Base-by-base conservation (phyloP, 1,284 basidiomycete genomes). In the Ganoderma boninense region DNA sequence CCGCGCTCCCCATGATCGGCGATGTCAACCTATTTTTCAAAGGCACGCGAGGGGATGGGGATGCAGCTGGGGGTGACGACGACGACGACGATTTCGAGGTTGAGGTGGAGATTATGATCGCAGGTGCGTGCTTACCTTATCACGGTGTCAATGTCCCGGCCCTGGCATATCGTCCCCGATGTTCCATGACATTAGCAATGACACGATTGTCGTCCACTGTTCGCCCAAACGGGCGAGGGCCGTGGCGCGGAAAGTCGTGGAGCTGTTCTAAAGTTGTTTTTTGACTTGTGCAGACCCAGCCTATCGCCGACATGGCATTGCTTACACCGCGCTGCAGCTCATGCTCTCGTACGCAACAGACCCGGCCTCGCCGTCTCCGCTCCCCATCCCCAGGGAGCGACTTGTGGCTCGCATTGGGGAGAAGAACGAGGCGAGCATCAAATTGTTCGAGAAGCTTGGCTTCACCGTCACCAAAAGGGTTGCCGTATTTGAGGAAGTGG, bases 1-100 rank as follows among this genome's bases (percentile, higher is more conserved):
- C 75, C n/a, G 68, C 79, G 5, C 84, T 90, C 29, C 87, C 85
- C 13, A 97, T 98, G 96, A 86, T 95, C 18, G 97, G 97, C 42
- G 97, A 98, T 78, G 95, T 97, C 54, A 98, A 98, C 79, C 82
- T 98, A 38, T 98, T 98, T 80, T 82, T 98, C 67, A 92, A 92
- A 32, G 89, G 90, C 44, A 77, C 82, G 16, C 79, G 81, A 4
- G 75, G 83, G 40, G 80, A 23, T 4, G 10, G 20, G 20, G 46
- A 49, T 8, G n/a, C 10, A 8, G 46, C n/a, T 7, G 80, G 5
- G 4, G 49, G 4, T 32, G 32, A 26, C 13, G 23, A 52, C 0
- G 49, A 52, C 23, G 49, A 14, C 10, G 49, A 85, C 40, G 85
- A 85, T 38, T 90, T 88, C 71, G 87, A 89, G 71, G 87, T 84